Base-by-base conservation (phyloP, 306 rosid species). In the Quercus mongolica region DNA sequence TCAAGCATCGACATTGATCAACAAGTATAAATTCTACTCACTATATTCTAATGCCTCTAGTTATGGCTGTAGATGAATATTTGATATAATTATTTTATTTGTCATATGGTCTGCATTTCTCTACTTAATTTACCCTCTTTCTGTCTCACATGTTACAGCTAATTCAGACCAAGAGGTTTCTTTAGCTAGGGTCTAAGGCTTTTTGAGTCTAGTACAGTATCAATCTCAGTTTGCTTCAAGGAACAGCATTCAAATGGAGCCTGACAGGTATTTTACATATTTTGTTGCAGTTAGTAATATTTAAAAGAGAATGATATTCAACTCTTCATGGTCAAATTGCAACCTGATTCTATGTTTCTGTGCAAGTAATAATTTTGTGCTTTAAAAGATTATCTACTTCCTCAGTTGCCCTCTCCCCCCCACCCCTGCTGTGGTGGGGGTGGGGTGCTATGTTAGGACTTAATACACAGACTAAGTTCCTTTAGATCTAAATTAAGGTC, bases 261-360 rank as follows among this genome's bases (percentile, higher is more conserved):
- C 80, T 77, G 89, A 86, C 76, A 88, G 91, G 91, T 88, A 71
- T 76, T 19, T 25, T 76, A 78, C 58, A 28, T 64, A 63, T 46
- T 63, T 58, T 59, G 63, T 67, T 54, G 11, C 19, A 26, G 56
- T 64, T 28, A 17, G 14, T 26, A 23, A 41, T 56, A 31, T 26
- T 62, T 71, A 1, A 57, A 52, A 25, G 21, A 44, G 57, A 18
- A 58, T 74, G 69, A 28, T 83, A 33, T 67, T 67, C 26, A 35
- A 31, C 51, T 67, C 10, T 33, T n/a, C 28, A 35, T 4, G 0
- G 54, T 68, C 52, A 9, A 68, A 18, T 17, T 68, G 52, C n/a
- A n/a, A 68, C 72, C 26, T 10, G n/a, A 38, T 35, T 68, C n/a
- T 68, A 35, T 35, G 52, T 17, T 19, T 35, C 19, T 2, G 3